These are phyloP conservation scores for Pichia sp. DNA, from an alignment of 1,139 yeast species.

Conservation along the genomic window DNA sequence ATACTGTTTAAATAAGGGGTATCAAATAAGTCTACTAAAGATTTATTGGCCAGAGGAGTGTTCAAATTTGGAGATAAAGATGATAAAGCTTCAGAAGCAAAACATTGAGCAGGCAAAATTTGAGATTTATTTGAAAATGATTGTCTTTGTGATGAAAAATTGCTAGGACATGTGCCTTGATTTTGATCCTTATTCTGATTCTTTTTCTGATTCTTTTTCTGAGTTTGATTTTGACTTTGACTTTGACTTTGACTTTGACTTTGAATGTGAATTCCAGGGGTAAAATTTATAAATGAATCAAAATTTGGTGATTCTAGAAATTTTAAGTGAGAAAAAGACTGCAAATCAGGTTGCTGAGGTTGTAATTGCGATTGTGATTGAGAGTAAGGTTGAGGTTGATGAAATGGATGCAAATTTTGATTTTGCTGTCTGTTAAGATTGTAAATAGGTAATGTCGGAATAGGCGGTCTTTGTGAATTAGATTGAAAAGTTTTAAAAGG, in stretches of 20 bases:
- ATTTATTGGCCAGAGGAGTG: conserved; percentile 16
- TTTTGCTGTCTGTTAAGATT: too few relatives aligned
- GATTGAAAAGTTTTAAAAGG: too few relatives aligned
- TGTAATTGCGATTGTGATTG: too few relatives aligned
- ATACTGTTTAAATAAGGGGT: conserved; percentile 16
- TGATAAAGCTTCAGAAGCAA: neutral
- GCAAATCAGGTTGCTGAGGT: neutral
- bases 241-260: neutral
- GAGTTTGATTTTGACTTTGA: conserved; percentile 8
- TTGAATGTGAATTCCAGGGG: conserved; percentile 10
- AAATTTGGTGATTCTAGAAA: conserved; percentile 11
- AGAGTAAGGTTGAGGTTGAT: too few relatives aligned
- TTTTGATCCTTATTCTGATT: too few relatives aligned
- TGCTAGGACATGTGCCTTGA: too few relatives aligned
- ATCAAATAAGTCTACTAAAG: conserved; percentile 13
- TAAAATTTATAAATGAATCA: conserved; percentile 8
- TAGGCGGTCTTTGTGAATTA: too few relatives aligned
- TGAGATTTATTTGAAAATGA: conserved; percentile 1
- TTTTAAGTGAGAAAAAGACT: conserved; percentile 1
- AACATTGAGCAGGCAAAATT: neutral
- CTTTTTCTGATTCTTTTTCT: too few relatives aligned
- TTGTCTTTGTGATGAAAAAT: too few relatives aligned
- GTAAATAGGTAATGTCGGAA: too few relatives aligned
- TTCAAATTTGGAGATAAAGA: conserved; percentile 14
- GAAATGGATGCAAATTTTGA: too few relatives aligned